These are phyloP conservation scores for Aspergillus pseudoterreus DNA, from an alignment of 2,329 filamentous ascomycete genomes.

Conservation along the genomic window DNA sequence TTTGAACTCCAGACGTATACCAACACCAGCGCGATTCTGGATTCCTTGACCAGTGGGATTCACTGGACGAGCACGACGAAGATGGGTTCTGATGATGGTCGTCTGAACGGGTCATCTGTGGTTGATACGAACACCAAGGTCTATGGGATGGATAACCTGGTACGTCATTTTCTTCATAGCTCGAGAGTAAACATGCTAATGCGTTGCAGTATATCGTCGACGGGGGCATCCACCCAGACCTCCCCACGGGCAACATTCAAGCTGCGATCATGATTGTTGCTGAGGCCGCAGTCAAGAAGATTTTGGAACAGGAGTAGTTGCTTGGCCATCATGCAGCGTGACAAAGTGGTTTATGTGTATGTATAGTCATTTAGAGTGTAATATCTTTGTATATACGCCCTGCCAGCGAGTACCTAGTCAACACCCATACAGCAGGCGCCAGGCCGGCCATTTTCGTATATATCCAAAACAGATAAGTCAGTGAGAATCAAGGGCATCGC, in stretches of 20 bases:
- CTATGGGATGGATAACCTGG: conserved; percentile 38
- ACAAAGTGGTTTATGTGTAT: too few relatives aligned
- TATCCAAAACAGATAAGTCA: too few relatives aligned
- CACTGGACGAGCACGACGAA: conserved; percentile 15
- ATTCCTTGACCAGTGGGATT: conserved; percentile 32
- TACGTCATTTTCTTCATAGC: conserved; percentile 30
- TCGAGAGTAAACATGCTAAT: conserved; percentile 31
- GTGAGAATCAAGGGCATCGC: too few relatives aligned
- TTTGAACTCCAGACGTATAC: conserved; percentile 20
- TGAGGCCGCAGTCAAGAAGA: conserved; percentile 53
- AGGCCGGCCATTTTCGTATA: too few relatives aligned
- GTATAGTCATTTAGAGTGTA: too few relatives aligned
- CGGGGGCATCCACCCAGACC: conserved; percentile 33
- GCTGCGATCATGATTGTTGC: conserved; percentile 62
- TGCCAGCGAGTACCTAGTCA: too few relatives aligned
- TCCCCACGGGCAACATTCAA: conserved; percentile 65
- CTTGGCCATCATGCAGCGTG: too few relatives aligned
- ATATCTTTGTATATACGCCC: too few relatives aligned
- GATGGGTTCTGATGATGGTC: conserved; percentile 16
- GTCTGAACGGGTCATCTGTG: conserved; percentile 11
- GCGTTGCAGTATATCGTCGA: conserved; percentile 25
- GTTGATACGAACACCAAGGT: conserved; percentile 17
- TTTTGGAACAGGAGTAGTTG: conserved; percentile 35
- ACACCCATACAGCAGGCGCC: too few relatives aligned
- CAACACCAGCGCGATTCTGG: conserved; percentile 22